These are phyloP conservation scores for Tylopilus subfusipes DNA, from an alignment of 768 basidiomycete genomes.

Conservation along the genomic window DNA sequence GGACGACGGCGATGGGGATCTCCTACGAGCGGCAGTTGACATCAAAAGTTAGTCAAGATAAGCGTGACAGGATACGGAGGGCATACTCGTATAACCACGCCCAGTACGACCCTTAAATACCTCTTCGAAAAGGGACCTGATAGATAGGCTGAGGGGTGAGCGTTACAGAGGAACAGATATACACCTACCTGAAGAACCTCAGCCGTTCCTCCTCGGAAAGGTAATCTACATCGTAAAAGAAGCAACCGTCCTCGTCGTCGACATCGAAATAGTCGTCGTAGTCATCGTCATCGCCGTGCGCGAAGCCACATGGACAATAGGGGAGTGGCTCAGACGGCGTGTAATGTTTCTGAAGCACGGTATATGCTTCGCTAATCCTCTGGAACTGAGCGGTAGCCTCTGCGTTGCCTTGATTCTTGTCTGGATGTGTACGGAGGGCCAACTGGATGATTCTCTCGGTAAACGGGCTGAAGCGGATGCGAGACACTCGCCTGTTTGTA, in stretches of 20 bases:
- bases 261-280: slow-evolving; percentile 29
- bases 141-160: slow-evolving; percentile 3
- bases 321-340: slow-evolving; percentile 25
- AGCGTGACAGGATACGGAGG: slow-evolving; percentile 7
- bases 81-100: slow-evolving; percentile 30
- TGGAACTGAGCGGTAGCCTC: slow-evolving; percentile 70
- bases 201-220: slow-evolving; percentile 34
- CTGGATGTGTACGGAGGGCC: slow-evolving; percentile 69
- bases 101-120: slow-evolving; percentile 37
- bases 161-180: neutral
- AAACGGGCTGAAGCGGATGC: neutral
- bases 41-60: slow-evolving; percentile 8
- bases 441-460: slow-evolving; percentile 35
- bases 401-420: slow-evolving; percentile 67
- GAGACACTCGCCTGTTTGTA: slow-evolving; percentile 58
- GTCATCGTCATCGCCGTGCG: slow-evolving; percentile 40
- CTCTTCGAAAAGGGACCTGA: slow-evolving; percentile 49
- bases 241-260: slow-evolving; percentile 31
- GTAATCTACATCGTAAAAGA: slow-evolving; percentile 29
- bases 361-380: slow-evolving; percentile 65
- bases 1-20: slow-evolving; percentile 19
- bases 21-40: slow-evolving; percentile 8
- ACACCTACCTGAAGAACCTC: slow-evolving; percentile 44
- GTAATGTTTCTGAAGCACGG: slow-evolving; percentile 54
- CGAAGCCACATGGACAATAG: slow-evolving; percentile 9